Percentiles rank a stretch among this genome's conserved stretches.
These are phyloP conservation scores for Striga asiatica DNA, from an alignment of 257 asterid genomes.

Conservation along the genomic window DNA sequence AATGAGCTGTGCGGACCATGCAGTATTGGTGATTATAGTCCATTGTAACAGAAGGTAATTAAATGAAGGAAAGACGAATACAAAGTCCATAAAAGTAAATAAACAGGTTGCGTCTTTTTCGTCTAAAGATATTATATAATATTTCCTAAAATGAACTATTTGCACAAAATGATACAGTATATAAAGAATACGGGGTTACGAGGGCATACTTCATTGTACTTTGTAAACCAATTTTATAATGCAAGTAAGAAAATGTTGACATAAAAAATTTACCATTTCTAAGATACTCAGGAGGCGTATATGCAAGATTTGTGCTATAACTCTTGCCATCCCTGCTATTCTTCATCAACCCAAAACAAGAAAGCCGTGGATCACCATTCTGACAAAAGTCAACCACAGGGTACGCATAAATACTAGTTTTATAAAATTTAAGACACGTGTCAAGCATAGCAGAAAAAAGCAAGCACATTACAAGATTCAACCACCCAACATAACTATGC, in stretches of 20 bases:
- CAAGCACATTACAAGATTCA: background rate
- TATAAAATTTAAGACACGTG: too few species aligned
- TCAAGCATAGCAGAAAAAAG: too few species aligned
- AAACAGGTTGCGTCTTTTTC: too few species aligned
- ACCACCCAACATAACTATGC: constrained; percentile 2
- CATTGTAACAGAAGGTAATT: too few species aligned
- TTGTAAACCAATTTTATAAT: background rate
- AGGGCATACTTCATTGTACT: background rate
- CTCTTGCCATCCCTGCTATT: constrained; percentile 99
- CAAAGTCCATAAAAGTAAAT: background rate
- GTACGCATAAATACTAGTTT: constrained; percentile 10
- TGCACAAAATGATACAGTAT: constrained; percentile 4
- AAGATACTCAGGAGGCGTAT: constrained; percentile 94
- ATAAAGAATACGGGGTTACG: background rate
- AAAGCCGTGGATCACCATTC: constrained; percentile 94
- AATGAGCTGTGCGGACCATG: background rate
- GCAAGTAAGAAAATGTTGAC: background rate
- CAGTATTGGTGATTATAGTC: too few species aligned
- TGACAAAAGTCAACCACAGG: constrained; percentile 30
- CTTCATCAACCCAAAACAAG: constrained; percentile 95
- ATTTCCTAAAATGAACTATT: background rate
- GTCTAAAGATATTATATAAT: background rate
- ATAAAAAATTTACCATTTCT: constrained; percentile 54
- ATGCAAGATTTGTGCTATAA: constrained; percentile 97
- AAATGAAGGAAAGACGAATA: constrained; percentile 3